Base-by-base conservation (phyloP, 495 filamentous ascomycete species). In the Tetracladium setigerum region DNA sequence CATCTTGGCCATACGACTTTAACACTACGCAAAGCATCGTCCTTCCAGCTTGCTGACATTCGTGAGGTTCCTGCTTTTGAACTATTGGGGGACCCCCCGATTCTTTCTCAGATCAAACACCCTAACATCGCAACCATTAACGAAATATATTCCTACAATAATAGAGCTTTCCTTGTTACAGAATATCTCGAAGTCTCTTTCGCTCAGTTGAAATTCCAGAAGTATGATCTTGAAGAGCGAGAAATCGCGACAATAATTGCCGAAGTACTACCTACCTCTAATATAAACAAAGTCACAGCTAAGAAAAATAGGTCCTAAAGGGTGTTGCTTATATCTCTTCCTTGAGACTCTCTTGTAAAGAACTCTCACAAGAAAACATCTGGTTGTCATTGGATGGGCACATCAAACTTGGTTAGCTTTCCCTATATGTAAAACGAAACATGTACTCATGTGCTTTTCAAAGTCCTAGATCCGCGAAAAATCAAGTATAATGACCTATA, bases 161-260 rank as follows among this genome's bases (percentile, higher is more conserved):
- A 33, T 42, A 38, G 38, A 7, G 15, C 46, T 14, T 45, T 44
- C 33, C 24, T 27, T 10, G 41, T 37, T 31, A 33, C 31, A 19
- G 48, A 51, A 27, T 40, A 51, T 39, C 48, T 51, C 30, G 17
- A 45, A 4, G 8, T 51, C 4, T 51, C 48, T 17, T 22, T 51
- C 5, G 9, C 22, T 18, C 1, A 51, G 18, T 22, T 51, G 36
- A 41, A 38, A 15, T 17, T 51, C 33, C 32, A 46, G 19, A 38
- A 17, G 15, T 39, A 30, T 17, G 2, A 27, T 2, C 18, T 40
- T 8, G 18, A 51, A 24, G 48, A 51, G 33, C 46, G 48, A 42
- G 48, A 51, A 39, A 51, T 51, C 18, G 48, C 48, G 6, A 51
- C 41, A 18, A 46, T 51, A 16, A 19, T 40, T 24, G 18, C 22